Evolutionary conservation across 148 eudicot genomes (phyloP), one percentile per base, ranked within the genome.

Genomic region (Cornus florida): DNA sequence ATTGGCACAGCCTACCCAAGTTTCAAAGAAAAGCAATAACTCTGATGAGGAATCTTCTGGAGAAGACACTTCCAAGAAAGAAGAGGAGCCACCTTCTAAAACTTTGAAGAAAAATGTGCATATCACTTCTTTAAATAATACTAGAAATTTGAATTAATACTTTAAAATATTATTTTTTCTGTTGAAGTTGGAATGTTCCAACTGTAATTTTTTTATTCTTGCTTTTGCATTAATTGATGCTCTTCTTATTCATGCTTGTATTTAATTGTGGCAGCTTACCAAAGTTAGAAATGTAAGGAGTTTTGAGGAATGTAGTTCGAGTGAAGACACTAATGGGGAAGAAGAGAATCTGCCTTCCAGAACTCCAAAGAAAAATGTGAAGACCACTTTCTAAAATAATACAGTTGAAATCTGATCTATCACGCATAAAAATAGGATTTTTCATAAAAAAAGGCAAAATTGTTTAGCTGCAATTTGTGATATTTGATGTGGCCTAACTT

Each of bases 341-440:
- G 83, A 82, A 10, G 87, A 81, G 43, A 74, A 88, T 8, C 78
- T 83, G 71, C 85, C 87, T 4, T 19, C 80, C 69, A 90, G 82
- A 82, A 82, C 88, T 10, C 83, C 87, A 65, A 85, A 88, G 84
- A 86, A 86, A 74, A 78, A 69, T 70, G 91, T 87, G 68, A 78
- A 7, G 43, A 19, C 20, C 19, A 13, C 35, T 50, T 43, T 28
- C 39, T 69, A 1, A 11, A 53, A 43, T 43, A 43, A 43, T 43
- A 43, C 48, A 43, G 8, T 6, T 43, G 48, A 43, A 6, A 43
- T 43, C 8, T 43, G 48, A 9, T 43, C 10, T 43, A 43, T 43
- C 48, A 9, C 48, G 6, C 6, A 4, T 6, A 6, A 43, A 9
- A 43, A 43, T 43, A 43, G 1, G 4, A 43, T 43, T 43, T 43